Base-by-base conservation (phyloP, 768 basidiomycete genomes). In the Russula dissimulans region DNA sequence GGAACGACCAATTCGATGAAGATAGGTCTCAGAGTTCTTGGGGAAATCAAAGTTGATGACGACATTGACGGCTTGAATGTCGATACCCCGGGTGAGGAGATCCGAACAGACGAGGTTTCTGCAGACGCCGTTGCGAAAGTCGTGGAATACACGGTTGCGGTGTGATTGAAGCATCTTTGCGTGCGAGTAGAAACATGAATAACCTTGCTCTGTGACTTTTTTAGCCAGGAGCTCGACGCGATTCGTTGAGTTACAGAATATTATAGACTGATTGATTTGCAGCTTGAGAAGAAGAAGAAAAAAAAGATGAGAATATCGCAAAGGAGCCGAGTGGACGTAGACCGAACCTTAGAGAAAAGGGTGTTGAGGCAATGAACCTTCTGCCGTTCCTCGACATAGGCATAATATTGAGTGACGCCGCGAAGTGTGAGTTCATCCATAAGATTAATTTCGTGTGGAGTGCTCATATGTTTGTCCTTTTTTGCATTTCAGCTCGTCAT, bases 251-350 rank as follows among this genome's bases (percentile, higher is more conserved):
- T 99, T 99, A 77, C 95, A 99, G 77, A 99, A 99, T 71, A 99
- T 99, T 76, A 99, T 98, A 61, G 95, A 97, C 77, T 99, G 95
- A 77, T 99, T 99, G 80, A 99, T 99, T 95, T 98, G 95, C 53
- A 99, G 84, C 92, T 97, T 71, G 12, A 59, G 41, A 59, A 49
- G 44, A 43, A 38, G n/a, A n/a, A n/a, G n/a, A 10, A 45, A 41
- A 41, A 26, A 36, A 36, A 10, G 43, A 52, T 65, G 34, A 62
- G 60, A 50, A 54, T 59, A 32, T 12, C 38, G 15, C 11, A 48
- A 31, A 29, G 29, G 38, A 0, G 55, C 14, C 26, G 42, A 26
- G n/a, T 34, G 17, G 8, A 38, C 39, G 14, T 6, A 36, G 7
- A 36, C 52, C 77, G 60, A 56, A 93, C 94, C 81, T 97, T 97